Evolutionary conservation across 2,329 filamentous ascomycete genomes (phyloP).

Genomic region (Trichoderma pleuroti): DNA sequence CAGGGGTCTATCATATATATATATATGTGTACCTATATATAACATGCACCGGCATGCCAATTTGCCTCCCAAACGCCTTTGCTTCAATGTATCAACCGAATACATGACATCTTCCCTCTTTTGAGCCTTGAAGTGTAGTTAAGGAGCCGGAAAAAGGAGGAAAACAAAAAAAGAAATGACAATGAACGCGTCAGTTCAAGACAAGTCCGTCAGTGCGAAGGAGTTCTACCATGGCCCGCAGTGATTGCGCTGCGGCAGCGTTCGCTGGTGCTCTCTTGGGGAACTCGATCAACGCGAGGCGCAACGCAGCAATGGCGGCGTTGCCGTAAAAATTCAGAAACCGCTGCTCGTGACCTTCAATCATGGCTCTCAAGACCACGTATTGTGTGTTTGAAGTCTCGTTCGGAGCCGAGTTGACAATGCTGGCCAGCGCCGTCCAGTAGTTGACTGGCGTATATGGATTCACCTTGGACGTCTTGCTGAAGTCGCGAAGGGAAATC

Average conservation of each 20-base stretch:
- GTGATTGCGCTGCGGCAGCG: slow-evolving; percentile 47
- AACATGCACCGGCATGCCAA: background rate
- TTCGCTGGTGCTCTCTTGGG: slow-evolving; percentile 52
- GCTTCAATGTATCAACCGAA: slow-evolving; percentile 4
- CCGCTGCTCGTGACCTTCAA: slow-evolving; percentile 67
- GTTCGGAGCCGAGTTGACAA: slow-evolving; percentile 68
- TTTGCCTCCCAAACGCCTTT: slow-evolving; percentile 17
- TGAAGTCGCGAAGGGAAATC: slow-evolving; percentile 78
- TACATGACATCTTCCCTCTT: slow-evolving; percentile 5
- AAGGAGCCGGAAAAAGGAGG: background rate
- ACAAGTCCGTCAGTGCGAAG: slow-evolving; percentile 49
- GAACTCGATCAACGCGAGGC: slow-evolving; percentile 69
- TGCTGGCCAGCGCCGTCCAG: slow-evolving; percentile 73
- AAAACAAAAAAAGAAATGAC: background rate
- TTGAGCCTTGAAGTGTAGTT: background rate
- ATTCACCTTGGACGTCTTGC: slow-evolving; percentile 62
- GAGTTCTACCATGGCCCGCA: slow-evolving; percentile 52
- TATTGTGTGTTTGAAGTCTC: slow-evolving; percentile 72
- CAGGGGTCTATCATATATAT: slow-evolving; percentile 4
- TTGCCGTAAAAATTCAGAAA: slow-evolving; percentile 81
- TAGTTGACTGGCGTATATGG: slow-evolving; percentile 77
- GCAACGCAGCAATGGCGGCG: slow-evolving; percentile 67
- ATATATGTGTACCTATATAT: background rate
- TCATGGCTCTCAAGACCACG: slow-evolving; percentile 66
- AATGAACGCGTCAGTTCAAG: slow-evolving; percentile 32